A percentile compares a stretch with the other conserved stretches of the same genome.
phyloP scores from a whole-genome alignment of 352 stramenopile genomes.

The Globisporangium nunn region DNA sequence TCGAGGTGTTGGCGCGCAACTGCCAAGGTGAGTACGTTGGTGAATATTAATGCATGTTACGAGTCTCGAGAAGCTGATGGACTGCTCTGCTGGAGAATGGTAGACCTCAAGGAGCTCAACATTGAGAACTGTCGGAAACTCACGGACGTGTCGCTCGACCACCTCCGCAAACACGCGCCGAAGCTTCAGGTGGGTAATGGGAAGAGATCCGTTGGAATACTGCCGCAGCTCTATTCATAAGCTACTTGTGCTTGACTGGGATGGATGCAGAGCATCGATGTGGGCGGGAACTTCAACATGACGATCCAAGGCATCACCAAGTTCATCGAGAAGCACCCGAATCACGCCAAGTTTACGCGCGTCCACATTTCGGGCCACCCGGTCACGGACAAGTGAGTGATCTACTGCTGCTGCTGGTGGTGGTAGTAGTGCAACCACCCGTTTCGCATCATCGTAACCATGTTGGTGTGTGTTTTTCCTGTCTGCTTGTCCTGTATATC shows the following conservation, averaged over 20 bases:
- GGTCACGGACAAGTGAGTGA: conserved; percentile 70
- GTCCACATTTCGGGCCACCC: conserved; percentile 81
- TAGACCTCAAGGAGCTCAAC: conserved; percentile 86
- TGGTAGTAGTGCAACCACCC: not conserved
- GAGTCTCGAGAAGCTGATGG: not conserved
- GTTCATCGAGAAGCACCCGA: conserved; percentile 86
- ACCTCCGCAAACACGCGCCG: conserved; percentile 66
- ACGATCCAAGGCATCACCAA: conserved; percentile 80
- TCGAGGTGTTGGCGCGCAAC: conserved; percentile 72
- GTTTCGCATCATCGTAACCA: not conserved
- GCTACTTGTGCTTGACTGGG: not conserved
- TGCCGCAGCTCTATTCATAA: too few species aligned
- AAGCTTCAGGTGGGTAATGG: conserved; percentile 59
- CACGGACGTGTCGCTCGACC: conserved; percentile 67
- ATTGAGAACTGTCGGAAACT: conserved; percentile 88
- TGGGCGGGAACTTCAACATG: conserved; percentile 89
- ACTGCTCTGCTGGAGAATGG: not conserved
- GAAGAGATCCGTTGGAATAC: too few species aligned
- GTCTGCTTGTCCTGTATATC: not conserved
- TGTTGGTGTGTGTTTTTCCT: not conserved
- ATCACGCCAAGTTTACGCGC: conserved; percentile 85
- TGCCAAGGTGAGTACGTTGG: conserved; percentile 46
- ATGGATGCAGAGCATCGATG: conserved; percentile 61
- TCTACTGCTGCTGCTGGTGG: not conserved
- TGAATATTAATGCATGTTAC: not conserved